These are phyloP conservation scores for Xylaria cubensis DNA, from an alignment of 495 filamentous ascomycete species.

Conservation along the genomic window DNA sequence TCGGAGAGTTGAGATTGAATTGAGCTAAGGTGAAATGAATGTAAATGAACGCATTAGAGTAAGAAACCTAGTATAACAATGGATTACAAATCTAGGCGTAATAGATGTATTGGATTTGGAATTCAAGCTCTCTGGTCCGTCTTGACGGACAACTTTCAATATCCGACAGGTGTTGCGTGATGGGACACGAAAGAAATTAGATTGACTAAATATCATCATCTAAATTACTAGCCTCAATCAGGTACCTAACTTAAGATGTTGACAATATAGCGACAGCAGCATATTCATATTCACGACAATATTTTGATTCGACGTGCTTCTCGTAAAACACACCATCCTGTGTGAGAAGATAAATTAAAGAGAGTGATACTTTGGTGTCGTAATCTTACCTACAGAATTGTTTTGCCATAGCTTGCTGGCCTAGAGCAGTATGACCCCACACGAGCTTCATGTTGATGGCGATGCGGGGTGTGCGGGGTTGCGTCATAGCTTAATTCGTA, in stretches of 20 bases:
- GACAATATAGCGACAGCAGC: neutral
- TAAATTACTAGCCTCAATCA: neutral
- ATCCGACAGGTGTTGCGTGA: neutral
- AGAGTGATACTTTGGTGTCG: no score
- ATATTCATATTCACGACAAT: no score
- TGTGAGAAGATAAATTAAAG: no score
- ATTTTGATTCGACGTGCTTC: no score
- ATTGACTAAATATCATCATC: no score
- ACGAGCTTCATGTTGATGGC: neutral
- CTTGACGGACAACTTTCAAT: neutral
- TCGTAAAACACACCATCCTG: no score
- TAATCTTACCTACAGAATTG: no score
- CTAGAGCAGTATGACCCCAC: no score
- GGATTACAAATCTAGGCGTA: no score
- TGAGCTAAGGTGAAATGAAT: neutral
- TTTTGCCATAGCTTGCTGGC: no score
- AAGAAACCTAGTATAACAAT: no score
- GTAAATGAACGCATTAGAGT: no score
- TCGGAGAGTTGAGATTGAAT: neutral
- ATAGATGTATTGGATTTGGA: neutral
- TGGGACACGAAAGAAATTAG: neutral
- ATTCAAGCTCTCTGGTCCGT: neutral
- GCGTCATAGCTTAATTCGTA: slow-evolving; percentile 15
- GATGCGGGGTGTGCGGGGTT: slow-evolving; percentile 4
- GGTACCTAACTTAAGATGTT: neutral